phyloP scores from a whole-genome alignment of 345 rosid genomes.

The Corchorus olitorius region DNA sequence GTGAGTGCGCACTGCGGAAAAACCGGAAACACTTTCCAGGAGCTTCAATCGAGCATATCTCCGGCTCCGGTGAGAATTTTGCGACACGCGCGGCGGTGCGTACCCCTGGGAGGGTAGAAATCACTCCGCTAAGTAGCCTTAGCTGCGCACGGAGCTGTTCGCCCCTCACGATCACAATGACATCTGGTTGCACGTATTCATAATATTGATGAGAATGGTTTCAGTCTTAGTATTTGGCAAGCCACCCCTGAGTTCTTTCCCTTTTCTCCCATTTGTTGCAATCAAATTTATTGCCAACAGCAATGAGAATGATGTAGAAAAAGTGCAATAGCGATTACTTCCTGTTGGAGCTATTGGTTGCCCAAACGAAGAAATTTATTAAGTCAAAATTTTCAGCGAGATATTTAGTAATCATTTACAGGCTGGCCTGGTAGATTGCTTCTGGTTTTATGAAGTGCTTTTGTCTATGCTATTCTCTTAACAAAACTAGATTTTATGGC shows the following conservation, averaged over 20 bases:
- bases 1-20: too few species aligned
- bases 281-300: neutral
- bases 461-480: slow-evolving; percentile 1
- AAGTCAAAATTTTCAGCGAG: neutral
- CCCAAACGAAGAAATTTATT: neutral
- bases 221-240: neutral
- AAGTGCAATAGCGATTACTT: neutral
- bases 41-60: too few species aligned
- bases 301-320: neutral
- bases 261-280: neutral
- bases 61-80: too few species aligned
- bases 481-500: slow-evolving; percentile 29
- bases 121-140: too few species aligned
- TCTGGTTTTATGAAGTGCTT: neutral
- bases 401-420: neutral
- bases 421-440: neutral
- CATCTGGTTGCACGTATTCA: too few species aligned
- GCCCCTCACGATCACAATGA: too few species aligned
- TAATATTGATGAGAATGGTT: too few species aligned
- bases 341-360: too few species aligned
- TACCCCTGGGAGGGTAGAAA: too few species aligned
- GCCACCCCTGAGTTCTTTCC: neutral
- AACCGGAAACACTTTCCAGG: too few species aligned
- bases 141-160: too few species aligned
- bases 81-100: too few species aligned